Evolutionary conservation across 1,139 yeast species (phyloP).

Genomic region (Scheffersomyces parashehatae): DNA sequence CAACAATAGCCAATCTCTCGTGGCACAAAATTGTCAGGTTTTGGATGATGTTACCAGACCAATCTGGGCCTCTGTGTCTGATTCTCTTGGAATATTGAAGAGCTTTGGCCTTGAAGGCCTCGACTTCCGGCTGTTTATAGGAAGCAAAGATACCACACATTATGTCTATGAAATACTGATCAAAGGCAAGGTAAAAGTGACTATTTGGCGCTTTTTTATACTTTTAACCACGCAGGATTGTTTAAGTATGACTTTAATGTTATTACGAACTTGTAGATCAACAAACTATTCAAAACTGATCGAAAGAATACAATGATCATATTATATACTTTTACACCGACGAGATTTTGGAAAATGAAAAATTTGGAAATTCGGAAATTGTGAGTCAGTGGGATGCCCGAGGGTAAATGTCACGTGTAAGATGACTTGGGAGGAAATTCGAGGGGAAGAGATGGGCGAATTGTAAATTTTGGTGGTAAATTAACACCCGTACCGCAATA

Average conservation of each 20-base stretch:
- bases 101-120: slow-evolving; percentile 82
- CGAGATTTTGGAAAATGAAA: neutral
- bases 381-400: slow-evolving; percentile 9
- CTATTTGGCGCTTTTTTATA: too few species aligned
- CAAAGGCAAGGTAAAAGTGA: too few species aligned
- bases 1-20: slow-evolving; percentile 95
- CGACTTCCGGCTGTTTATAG: slow-evolving; percentile 76
- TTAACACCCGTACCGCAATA: too few species aligned
- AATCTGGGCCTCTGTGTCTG: slow-evolving; percentile 99
- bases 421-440: too few species aligned
- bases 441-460: too few species aligned
- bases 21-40: slow-evolving; percentile 84
- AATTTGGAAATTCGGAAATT: slow-evolving; percentile 8
- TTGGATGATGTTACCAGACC: slow-evolving; percentile 87
- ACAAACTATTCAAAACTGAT: too few species aligned
- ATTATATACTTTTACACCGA: too few species aligned
- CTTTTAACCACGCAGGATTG: too few species aligned
- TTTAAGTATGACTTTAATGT: too few species aligned
- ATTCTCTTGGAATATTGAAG: slow-evolving; percentile 86
- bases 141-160: slow-evolving; percentile 99
- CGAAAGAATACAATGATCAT: too few species aligned
- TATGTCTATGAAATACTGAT: slow-evolving; percentile 1
- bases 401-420: neutral
- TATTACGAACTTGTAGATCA: too few species aligned
- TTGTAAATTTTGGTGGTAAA: too few species aligned